Evolutionary conservation across 768 basidiomycete species (phyloP), one percentile per base, ranked within the genome.

Genomic region (Nevesoporus exiguus): DNA sequence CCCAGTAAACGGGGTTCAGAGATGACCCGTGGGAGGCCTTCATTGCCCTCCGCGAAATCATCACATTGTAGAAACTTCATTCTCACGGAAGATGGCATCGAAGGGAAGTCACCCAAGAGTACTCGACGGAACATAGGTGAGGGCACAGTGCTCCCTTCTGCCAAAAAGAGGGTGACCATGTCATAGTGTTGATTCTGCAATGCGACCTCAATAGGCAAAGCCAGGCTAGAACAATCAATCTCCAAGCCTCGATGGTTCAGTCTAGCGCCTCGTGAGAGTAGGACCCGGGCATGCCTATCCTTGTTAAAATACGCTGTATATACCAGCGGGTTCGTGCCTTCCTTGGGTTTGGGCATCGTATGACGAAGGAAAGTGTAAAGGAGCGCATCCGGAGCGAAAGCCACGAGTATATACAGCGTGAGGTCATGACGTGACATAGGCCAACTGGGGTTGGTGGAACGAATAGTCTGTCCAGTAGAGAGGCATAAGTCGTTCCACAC

Each of bases 101-200:
- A 29, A 5, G 27, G 27, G 4, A 4, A 8, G 27, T 29, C 8
- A 29, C 27, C 4, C 27, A 29, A 29, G 27, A 29, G 8, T 29
- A 29, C 27, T 29, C 27, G 4, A 8, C 8, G 27, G n/a, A 54
- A 54, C 42, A 42, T 27, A 27, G 33, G 19, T 27, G 19, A 19
- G n/a, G 52, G 48, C 17, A 54, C 15, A 21, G 47, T n/a, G 40
- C 40, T 51, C 24, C 52, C 48, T 41, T 27, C 40, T 8, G 33
- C 25, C 30, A 53, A 30, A 6, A 51, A 51, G n/a, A 9, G 30
- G 3, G 29, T 22, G 7, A 30, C 36, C 47, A 50, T 39, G 13
- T 5, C 13, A 15, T 41, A 27, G n/a, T 53, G 47, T 4, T 4
- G 11, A 25, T 51, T 21, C 14, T 7, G 22, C 14, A 50, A 30